These are phyloP conservation scores for Phialophora tarda DNA, from an alignment of 2,329 filamentous ascomycete genomes.

Conservation along the genomic window DNA sequence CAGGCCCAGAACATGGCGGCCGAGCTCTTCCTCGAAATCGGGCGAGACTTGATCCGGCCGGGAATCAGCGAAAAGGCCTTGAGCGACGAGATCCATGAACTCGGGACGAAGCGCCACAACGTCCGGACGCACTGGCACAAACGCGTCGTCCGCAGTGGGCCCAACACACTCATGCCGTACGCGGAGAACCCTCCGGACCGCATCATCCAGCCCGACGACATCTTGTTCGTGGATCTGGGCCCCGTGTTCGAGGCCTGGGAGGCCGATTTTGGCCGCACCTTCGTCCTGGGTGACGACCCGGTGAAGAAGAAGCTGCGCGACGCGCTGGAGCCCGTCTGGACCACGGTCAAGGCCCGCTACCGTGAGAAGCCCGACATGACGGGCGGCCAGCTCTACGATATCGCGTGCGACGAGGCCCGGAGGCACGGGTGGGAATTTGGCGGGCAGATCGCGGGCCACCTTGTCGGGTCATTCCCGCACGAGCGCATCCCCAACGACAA, in stretches of 20 bases:
- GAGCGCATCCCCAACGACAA: constrained; percentile 58
- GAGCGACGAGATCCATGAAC: constrained; percentile 55
- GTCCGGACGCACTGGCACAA: constrained; percentile 61
- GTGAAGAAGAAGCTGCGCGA: constrained; percentile 54
- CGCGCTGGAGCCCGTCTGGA: constrained; percentile 55
- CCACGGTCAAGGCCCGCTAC: constrained; percentile 51
- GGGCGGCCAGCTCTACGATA: constrained; percentile 55
- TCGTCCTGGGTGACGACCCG: constrained; percentile 56
- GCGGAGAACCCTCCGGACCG: constrained; percentile 58
- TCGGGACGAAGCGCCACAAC: constrained; percentile 51
- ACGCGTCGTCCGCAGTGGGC: constrained; percentile 57
- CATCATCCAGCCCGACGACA: constrained; percentile 55
- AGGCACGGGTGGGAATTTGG: constrained; percentile 54
- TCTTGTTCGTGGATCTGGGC: constrained; percentile 59
- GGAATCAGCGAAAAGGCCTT: constrained; percentile 57
- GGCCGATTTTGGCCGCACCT: constrained; percentile 61
- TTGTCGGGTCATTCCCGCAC: constrained; percentile 60
- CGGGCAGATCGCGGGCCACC: constrained; percentile 54
- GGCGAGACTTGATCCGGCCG: constrained; percentile 52
- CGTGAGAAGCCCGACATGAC: constrained; percentile 53
- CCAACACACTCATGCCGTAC: constrained; percentile 57
- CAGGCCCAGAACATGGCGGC: constrained; percentile 57
- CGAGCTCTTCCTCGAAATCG: constrained; percentile 56
- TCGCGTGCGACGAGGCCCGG: constrained; percentile 49
- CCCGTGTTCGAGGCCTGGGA: constrained; percentile 61